Evolutionary conservation across 2,329 filamentous ascomycete species (phyloP).

Genomic region (Pyrenochaeta sp.): DNA sequence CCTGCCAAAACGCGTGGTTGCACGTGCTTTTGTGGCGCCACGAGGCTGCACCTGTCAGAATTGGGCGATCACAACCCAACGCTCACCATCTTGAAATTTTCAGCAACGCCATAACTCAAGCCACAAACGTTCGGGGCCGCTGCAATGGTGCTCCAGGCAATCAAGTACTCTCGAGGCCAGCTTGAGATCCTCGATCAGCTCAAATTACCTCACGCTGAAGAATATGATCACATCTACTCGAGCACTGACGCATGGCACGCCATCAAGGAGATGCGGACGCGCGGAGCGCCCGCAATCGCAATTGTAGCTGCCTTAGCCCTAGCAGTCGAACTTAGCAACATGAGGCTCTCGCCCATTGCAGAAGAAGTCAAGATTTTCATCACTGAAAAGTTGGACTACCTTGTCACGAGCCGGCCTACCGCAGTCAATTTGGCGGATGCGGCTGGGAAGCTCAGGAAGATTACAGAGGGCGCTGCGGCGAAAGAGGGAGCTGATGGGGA

Average conservation of each 20-base stretch:
- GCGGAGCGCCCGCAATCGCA: conserved; percentile 91
- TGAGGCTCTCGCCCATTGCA: conserved; percentile 60
- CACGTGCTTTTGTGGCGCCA: conserved; percentile 21
- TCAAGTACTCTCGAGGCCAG: conserved; percentile 76
- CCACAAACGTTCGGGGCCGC: conserved; percentile 9
- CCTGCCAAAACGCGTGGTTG: background rate
- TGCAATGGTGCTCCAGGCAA: conserved; percentile 73
- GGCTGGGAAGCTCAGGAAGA: conserved; percentile 77
- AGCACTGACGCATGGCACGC: conserved; percentile 81
- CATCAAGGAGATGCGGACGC: conserved; percentile 81
- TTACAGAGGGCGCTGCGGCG: conserved; percentile 63
- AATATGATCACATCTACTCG: conserved; percentile 76
- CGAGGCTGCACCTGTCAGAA: conserved; percentile 1
- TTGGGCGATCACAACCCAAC: conserved; percentile 28
- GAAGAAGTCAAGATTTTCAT: conserved; percentile 75
- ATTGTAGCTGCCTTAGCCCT: conserved; percentile 94
- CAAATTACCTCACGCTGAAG: conserved; percentile 79
- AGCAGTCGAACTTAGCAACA: conserved; percentile 79
- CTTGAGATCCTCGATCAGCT: conserved; percentile 84
- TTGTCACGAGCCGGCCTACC: conserved; percentile 89
- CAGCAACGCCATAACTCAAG: conserved; percentile 6
- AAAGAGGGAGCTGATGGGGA: conserved; percentile 56
- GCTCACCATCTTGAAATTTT: conserved; percentile 33
- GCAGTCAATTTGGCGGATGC: conserved; percentile 94
- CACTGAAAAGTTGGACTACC: conserved; percentile 79